These are phyloP conservation scores for Phlegmacium glaucopus DNA, from an alignment of 768 basidiomycete species.

Conservation along the genomic window DNA sequence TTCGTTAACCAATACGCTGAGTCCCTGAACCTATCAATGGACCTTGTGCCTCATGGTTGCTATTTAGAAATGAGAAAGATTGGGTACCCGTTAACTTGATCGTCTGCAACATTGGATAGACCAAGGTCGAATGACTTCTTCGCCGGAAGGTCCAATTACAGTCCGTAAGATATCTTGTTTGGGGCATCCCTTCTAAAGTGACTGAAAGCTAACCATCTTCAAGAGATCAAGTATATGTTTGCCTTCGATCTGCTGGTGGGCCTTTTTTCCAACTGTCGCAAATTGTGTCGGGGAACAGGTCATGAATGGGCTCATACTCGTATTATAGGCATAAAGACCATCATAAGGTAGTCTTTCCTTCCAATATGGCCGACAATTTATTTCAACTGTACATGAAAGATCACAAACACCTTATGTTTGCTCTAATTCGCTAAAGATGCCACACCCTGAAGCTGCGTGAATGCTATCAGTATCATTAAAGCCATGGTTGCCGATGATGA, in stretches of 20 bases:
- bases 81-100: constrained; percentile 86
- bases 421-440: constrained; percentile 79
- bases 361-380: background rate
- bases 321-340: constrained; percentile 71
- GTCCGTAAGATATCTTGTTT: constrained; percentile 45
- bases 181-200: constrained; percentile 4
- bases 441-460: constrained; percentile 84
- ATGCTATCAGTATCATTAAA: constrained; percentile 74
- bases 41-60: background rate
- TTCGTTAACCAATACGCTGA: constrained; percentile 87
- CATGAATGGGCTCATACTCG: constrained; percentile 72
- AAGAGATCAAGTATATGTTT: constrained; percentile 91
- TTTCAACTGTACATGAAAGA: constrained; percentile 30
- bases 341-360: constrained; percentile 53
- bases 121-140: constrained; percentile 73
- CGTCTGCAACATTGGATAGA: constrained; percentile 91
- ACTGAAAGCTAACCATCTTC: constrained; percentile 55
- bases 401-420: constrained; percentile 86
- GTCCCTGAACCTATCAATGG: background rate
- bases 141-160: constrained; percentile 84
- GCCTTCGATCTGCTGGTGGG: constrained; percentile 88
- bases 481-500: constrained; percentile 62
- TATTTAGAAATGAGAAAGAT: constrained; percentile 60
- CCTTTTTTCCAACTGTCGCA: constrained; percentile 69
- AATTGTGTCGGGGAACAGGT: constrained; percentile 90